Base-by-base conservation (phyloP, 164 flowering plant genomes). In the Vitis rotundifolia region DNA sequence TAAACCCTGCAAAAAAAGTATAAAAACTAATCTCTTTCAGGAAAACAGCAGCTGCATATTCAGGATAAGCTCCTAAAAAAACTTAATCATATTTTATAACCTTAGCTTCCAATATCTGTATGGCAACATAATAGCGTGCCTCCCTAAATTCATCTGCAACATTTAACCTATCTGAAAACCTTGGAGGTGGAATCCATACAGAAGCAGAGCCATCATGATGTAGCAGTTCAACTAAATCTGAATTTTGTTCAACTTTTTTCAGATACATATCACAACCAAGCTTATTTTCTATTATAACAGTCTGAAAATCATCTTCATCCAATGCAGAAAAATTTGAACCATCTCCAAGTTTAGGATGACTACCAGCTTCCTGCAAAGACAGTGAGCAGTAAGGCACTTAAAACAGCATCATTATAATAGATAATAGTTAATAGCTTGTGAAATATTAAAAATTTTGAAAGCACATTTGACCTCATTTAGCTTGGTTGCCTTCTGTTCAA, bases 271-370 rank as follows among this genome's bases (percentile, higher is more conserved):
- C 97, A 86, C 91, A 86, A 11, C 99, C 99, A 75, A 96, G 94
- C 79, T 86, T 88, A 81, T 96, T 96, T 75, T 96, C 98, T 71
- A 96, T 72, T 51, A 80, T 68, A 48, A 93, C 84, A 8, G 89
- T 92, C 78, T 88, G 97, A 74, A 88, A 84, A 73, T 96, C 97
- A 78, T 88, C 97, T 68, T 87, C 97, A 83, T 96, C 97, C 71
- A 96, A 73, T 53, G 99, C 98, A 68, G 92, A 87, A 72, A 83
- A 79, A n/a, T 84, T 71, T 10, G 80, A 49, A 68, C 83, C 82
- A 64, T 86, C 83, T 59, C 61, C 82, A 67, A 59, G 59, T 56
- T 37, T 75, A 59, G 52, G 61, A 72, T 64, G 77, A 73, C 15
- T 59, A 76, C 71, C 78, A 76, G 81, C 75, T 68, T 82, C 91